phyloP scores from a whole-genome alignment of 2,329 filamentous ascomycete genomes.

The Botryotinia narcissicola region DNA sequence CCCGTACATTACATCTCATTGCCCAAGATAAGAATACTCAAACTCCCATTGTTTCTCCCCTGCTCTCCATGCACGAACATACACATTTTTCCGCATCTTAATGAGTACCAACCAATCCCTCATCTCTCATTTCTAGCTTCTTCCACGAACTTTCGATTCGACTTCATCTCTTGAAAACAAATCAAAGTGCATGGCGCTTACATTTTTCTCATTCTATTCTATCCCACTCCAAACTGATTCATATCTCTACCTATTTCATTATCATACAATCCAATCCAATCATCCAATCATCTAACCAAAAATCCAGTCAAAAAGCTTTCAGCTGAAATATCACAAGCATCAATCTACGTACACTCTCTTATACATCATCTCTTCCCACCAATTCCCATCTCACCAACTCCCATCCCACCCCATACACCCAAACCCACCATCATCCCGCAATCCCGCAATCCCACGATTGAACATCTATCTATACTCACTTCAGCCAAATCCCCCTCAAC shows the following conservation, averaged over 20 bases:
- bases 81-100: too few species aligned
- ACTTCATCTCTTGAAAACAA: neutral
- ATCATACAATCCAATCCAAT: too few species aligned
- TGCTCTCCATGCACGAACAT: too few species aligned
- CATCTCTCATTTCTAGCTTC: neutral
- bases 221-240: neutral
- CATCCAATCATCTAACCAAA: too few species aligned
- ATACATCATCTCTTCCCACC: neutral
- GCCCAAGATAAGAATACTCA: too few species aligned
- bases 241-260: too few species aligned
- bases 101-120: too few species aligned
- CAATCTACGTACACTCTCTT: neutral
- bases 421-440: neutral
- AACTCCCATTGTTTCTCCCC: too few species aligned
- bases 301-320: too few species aligned
- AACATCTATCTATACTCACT: neutral
- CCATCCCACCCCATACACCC: neutral
- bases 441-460: too few species aligned
- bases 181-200: neutral
- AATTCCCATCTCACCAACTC: too few species aligned
- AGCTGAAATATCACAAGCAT: neutral
- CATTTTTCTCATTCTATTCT: neutral
- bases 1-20: too few species aligned
- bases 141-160: rapidly evolving
- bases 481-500: neutral